A percentile compares a stretch with the other conserved stretches of the same genome.
These are phyloP conservation scores for Alternaria brassicae DNA, from an alignment of 2,329 filamentous ascomycete species.

Conservation along the genomic window DNA sequence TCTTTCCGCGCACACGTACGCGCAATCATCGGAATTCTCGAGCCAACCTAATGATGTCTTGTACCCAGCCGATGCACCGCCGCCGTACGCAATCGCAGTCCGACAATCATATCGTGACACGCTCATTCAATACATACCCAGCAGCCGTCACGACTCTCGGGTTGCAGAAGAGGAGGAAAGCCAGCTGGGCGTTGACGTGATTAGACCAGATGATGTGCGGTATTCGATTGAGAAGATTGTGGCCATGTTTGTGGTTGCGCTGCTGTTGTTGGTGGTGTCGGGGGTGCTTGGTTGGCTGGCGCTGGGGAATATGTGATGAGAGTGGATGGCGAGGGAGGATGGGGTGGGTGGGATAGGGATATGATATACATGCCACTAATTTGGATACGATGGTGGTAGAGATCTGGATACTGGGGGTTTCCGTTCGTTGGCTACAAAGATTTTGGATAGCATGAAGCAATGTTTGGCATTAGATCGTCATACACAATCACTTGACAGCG, in stretches of 20 bases:
- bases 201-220: slow-evolving; percentile 30
- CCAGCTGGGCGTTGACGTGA: slow-evolving; percentile 14
- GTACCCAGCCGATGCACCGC: slow-evolving; percentile 38
- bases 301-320: neutral
- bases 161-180: slow-evolving; percentile 22
- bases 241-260: slow-evolving; percentile 33
- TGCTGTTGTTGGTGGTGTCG: slow-evolving; percentile 30
- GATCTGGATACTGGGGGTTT: neutral
- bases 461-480: neutral
- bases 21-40: neutral
- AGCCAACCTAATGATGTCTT: neutral
- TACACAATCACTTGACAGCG: neutral
- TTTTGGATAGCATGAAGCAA: neutral
- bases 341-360: neutral
- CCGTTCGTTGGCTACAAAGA: neutral
- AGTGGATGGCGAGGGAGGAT: slow-evolving; percentile 11
- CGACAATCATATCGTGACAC: slow-evolving; percentile 37
- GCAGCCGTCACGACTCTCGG: neutral
- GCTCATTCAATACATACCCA: slow-evolving; percentile 31
- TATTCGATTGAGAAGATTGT: slow-evolving; percentile 35
- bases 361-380: neutral
- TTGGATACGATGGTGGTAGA: neutral
- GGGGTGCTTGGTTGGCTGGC: slow-evolving; percentile 28
- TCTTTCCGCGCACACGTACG: slow-evolving; percentile 17
- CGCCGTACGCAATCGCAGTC: slow-evolving; percentile 36